A percentile compares a stretch with the other conserved stretches of the same genome.
Evolutionary conservation across 23 red algal species (phyloP).

Genomic region (Chondrus crispus): DNA sequence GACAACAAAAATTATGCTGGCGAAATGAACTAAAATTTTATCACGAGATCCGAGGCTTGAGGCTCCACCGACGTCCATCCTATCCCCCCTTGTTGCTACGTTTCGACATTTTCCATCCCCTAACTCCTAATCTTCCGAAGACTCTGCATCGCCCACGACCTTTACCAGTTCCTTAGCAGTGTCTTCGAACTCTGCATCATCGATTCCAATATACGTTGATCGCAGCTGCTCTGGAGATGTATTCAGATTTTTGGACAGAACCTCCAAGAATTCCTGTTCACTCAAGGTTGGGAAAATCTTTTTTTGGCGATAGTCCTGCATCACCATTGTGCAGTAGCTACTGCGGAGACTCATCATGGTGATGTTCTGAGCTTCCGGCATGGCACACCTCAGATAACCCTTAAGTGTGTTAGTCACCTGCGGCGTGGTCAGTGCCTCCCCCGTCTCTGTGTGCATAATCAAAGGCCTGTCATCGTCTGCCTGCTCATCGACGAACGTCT

Average conservation of each 20-base stretch:
- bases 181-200: background rate
- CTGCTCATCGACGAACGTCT: no score
- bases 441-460: background rate
- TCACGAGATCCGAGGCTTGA: no score
- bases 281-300: background rate
- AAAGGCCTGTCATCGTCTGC: no score
- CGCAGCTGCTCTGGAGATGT: background rate
- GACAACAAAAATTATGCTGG: no score
- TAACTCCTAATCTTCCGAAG: no score
- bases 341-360: background rate
- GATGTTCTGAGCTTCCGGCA: background rate
- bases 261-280: background rate
- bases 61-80: no score
- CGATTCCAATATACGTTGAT: background rate
- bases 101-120: no score
- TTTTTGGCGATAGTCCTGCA: background rate
- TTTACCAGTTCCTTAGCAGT: background rate
- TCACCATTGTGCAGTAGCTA: background rate
- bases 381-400: background rate
- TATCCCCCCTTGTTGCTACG: no score
- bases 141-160: no score
- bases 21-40: no score
- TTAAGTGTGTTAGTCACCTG: background rate
- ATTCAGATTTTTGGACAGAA: background rate
- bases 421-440: background rate